Evolutionary conservation across 2,329 filamentous ascomycete genomes (phyloP).

Genomic region (Ophiocordyceps unilateralis): DNA sequence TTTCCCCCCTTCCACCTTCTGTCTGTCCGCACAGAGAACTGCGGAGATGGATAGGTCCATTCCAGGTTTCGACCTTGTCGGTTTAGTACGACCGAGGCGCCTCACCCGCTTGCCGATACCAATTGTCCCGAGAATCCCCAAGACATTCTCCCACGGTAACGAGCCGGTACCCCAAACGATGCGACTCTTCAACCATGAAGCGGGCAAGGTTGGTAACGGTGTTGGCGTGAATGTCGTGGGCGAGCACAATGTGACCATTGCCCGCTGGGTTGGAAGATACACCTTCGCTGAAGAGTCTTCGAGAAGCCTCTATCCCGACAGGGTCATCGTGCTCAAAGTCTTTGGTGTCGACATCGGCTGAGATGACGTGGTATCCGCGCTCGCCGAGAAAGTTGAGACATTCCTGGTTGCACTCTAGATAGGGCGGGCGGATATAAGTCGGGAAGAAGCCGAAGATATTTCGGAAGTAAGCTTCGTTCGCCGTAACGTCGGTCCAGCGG

Average conservation of each 20-base stretch:
- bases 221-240: not conserved
- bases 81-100: too few relatives aligned
- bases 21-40: too few relatives aligned
- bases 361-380: constrained; percentile 37
- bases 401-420: constrained; percentile 23
- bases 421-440: constrained; percentile 26
- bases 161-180: constrained; percentile 23
- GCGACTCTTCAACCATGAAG: constrained; percentile 25
- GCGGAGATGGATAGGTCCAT: too few relatives aligned
- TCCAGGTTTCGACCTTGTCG: too few relatives aligned
- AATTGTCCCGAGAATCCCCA: constrained; percentile 29
- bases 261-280: not conserved
- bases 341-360: constrained; percentile 42
- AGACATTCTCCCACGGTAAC: constrained; percentile 42
- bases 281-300: constrained; percentile 3
- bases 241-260: not conserved
- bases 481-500: constrained; percentile 21
- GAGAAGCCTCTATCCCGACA: not conserved
- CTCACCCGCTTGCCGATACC: constrained; percentile 33
- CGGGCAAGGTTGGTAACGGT: not conserved
- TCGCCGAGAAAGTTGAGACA: constrained; percentile 17
- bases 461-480: constrained; percentile 26
- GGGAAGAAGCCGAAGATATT: constrained; percentile 23
- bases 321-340: constrained; percentile 33
- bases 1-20: too few relatives aligned